These are phyloP conservation scores for Globisporangium barbulae DNA, from an alignment of 352 stramenopile genomes.

Conservation along the genomic window DNA sequence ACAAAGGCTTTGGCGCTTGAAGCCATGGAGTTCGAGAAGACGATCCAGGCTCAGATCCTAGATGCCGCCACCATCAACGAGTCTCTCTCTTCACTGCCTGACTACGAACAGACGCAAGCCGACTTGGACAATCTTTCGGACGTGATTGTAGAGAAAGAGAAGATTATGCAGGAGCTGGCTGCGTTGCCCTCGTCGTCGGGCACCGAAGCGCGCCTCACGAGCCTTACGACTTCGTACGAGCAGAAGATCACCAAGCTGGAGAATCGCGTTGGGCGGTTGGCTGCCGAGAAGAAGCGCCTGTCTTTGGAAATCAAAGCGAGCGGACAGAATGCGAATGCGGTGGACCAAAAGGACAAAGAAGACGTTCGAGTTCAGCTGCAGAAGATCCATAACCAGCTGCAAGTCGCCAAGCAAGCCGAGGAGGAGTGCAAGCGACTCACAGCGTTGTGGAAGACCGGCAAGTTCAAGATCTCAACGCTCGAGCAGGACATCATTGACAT, in stretches of 20 bases:
- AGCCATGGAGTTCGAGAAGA: conserved; percentile 34
- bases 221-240: conserved; percentile 36
- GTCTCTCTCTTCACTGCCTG: not conserved
- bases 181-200: conserved; percentile 12
- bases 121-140: conserved; percentile 34
- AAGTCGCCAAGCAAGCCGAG: conserved; percentile 32
- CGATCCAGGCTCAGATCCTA: conserved; percentile 14
- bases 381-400: conserved; percentile 25
- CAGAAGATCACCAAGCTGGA: conserved; percentile 39
- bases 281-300: conserved; percentile 29
- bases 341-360: not conserved
- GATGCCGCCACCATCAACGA: not conserved
- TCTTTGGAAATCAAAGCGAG: conserved; percentile 18
- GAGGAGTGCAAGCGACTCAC: conserved; percentile 37
- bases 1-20: conserved; percentile 26
- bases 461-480: conserved; percentile 46
- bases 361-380: conserved; percentile 26
- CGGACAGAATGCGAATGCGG: not conserved
- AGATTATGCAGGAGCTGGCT: conserved; percentile 28
- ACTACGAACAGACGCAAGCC: conserved; percentile 11
- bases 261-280: conserved; percentile 22
- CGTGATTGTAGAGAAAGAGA: conserved; percentile 52
- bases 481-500: conserved; percentile 45
- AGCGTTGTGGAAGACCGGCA: conserved; percentile 30
- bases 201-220: conserved; percentile 25